Base-by-base conservation (phyloP, 768 basidiomycete species). In the Coprinopsis marcescibilis region DNA sequence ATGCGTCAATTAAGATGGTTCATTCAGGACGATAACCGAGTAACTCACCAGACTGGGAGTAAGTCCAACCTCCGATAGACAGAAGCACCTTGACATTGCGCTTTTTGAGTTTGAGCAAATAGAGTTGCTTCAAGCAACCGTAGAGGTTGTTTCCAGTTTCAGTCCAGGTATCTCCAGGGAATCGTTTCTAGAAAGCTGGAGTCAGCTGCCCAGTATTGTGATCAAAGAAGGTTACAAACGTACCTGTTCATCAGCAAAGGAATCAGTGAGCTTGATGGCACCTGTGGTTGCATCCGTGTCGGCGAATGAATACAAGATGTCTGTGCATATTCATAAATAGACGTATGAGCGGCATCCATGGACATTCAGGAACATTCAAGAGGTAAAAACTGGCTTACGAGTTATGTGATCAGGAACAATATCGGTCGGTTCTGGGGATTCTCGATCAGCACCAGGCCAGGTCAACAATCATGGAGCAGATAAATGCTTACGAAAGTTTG, bases 81-180 rank as follows among this genome's bases (percentile, higher is more conserved):
- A 77, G 62, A n/a, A 74, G 59, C 17, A 75, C 73, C 50, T 76
- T 75, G 43, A 77, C 56, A 48, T 74, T 72, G 56, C 83, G 70
- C 55, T 81, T 70, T 34, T 75, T 60, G 30, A 84, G 59, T 61
- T 86, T 86, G 49, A 84, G 55, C 35, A 84, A 68, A 57, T 66
- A 67, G 24, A 85, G 71, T 59, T 90, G 89, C 66, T 90, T 90
- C 56, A 92, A 64, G 60, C 80, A 82, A 0, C 87, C 88, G 52
- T 89, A 92, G 4, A 90, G 65, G 55, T 90, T 89, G 60, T 80
- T 87, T 15, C 87, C 89, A 1, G 68, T 51, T 15, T 89, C 86
- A 54, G 70, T 67, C 88, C 85, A 89, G 10, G 78, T 78, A 56
- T 90, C 88, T 2, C 74, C 73, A 0, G 82, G 68, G 65, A 73